Evolutionary conservation across 352 stramenopile species (phyloP).

Genomic region (Phytophthora uliginosa): DNA sequence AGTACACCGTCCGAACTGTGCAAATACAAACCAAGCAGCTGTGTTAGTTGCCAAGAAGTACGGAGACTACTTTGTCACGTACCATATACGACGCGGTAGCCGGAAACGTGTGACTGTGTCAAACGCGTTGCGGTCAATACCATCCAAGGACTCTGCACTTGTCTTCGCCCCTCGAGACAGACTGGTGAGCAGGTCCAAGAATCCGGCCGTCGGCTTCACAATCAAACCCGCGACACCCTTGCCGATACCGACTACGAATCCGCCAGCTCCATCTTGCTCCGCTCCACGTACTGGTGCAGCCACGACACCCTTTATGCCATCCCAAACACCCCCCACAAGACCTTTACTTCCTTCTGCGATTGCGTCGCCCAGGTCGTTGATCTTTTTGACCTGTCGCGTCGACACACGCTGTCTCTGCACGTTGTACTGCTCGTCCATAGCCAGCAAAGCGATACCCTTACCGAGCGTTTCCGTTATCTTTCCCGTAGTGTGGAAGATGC

Average conservation of each 20-base stretch:
- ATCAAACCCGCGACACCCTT: slow-evolving; percentile 87
- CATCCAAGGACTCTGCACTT: slow-evolving; percentile 83
- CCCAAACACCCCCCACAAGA: slow-evolving; percentile 82
- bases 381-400: slow-evolving; percentile 79
- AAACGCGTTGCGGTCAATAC: slow-evolving; percentile 51
- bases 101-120: slow-evolving; percentile 71
- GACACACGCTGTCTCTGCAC: slow-evolving; percentile 82
- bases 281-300: slow-evolving; percentile 81
- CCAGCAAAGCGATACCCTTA: slow-evolving; percentile 86
- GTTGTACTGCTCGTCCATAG: slow-evolving; percentile 92
- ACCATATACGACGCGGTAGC: slow-evolving; percentile 82
- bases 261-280: slow-evolving; percentile 77
- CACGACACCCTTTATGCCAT: slow-evolving; percentile 87
- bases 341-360: slow-evolving; percentile 88
- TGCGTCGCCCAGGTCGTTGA: slow-evolving; percentile 81
- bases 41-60: not conserved
- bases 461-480: slow-evolving; percentile 92
- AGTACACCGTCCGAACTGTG: slow-evolving; percentile 79
- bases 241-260: slow-evolving; percentile 88
- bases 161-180: slow-evolving; percentile 85
- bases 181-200: slow-evolving; percentile 87
- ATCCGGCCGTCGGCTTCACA: slow-evolving; percentile 85
- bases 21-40: slow-evolving; percentile 6
- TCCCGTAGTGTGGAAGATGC: slow-evolving; percentile 92
- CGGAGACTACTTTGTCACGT: slow-evolving; percentile 21